These are phyloP conservation scores for Arthrobotrys iridis DNA, from an alignment of 2,329 filamentous ascomycete species.

Conservation along the genomic window DNA sequence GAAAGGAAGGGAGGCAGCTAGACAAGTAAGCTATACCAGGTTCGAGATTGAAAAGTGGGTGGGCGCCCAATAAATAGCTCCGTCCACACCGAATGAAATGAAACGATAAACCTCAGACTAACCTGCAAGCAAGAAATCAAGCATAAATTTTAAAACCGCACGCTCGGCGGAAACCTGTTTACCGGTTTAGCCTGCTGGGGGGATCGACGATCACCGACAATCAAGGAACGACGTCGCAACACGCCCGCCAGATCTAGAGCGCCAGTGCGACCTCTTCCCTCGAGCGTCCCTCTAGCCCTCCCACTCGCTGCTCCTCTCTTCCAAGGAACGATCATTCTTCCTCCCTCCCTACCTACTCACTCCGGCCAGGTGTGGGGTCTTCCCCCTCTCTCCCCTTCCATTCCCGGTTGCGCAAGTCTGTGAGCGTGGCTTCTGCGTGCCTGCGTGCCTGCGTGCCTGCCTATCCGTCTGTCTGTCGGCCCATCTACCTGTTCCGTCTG, in stretches of 20 bases:
- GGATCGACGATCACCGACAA: conserved; percentile 42
- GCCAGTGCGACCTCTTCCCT: background rate
- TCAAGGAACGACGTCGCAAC: conserved; percentile 3
- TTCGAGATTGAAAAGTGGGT: background rate
- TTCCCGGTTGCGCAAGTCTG: background rate
- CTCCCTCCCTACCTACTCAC: background rate
- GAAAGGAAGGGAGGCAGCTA: background rate
- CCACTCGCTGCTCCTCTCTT: background rate
- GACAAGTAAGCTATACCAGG: background rate
- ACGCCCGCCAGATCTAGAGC: background rate
- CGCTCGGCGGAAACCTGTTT: conserved; percentile 6
- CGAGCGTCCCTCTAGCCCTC: background rate
- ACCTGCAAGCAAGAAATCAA: conserved; percentile 1
- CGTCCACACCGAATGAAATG: background rate
- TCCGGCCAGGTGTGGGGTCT: background rate
- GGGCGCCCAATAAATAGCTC: conserved; percentile 2
- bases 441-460: background rate
- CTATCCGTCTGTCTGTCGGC: background rate
- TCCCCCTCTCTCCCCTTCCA: background rate
- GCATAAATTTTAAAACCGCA: background rate
- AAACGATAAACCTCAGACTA: conserved; percentile 4
- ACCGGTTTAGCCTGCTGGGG: conserved; percentile 13
- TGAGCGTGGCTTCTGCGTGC: background rate
- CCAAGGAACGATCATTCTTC: background rate
- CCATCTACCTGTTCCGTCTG: background rate